Evolutionary conservation across 2,329 filamentous ascomycete species (phyloP).

Genomic region (Fusarium newnesense): DNA sequence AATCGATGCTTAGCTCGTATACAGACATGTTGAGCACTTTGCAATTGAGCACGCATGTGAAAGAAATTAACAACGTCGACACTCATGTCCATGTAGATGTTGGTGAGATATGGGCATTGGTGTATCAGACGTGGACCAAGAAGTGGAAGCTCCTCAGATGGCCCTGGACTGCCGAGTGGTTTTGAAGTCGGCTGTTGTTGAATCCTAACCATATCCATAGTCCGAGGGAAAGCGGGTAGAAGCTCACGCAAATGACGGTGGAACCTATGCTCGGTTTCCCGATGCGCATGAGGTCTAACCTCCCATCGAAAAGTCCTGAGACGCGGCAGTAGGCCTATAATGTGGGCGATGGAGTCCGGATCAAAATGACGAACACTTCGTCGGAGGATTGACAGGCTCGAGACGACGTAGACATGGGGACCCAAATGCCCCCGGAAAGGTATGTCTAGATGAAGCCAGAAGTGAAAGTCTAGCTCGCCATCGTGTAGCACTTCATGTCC

Average conservation of each 20-base stretch:
- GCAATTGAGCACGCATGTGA: background rate
- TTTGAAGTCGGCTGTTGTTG: background rate
- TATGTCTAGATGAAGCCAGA: background rate
- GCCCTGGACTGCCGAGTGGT: background rate
- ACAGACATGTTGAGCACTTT: background rate
- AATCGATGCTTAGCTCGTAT: background rate
- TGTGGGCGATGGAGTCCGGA: background rate
- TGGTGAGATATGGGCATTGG: background rate
- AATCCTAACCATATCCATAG: background rate
- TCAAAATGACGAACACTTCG: background rate
- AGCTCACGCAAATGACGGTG: background rate
- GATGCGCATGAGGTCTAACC: background rate
- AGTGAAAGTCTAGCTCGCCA: background rate
- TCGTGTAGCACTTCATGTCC: background rate
- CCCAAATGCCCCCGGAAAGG: fast-evolving
- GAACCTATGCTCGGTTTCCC: background rate
- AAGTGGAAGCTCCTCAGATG: fast-evolving
- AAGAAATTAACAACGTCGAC: background rate
- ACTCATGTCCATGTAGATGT: background rate
- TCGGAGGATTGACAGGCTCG: background rate
- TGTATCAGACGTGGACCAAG: background rate
- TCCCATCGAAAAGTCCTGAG: background rate
- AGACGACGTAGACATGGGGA: background rate
- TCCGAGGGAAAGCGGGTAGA: background rate
- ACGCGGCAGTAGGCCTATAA: background rate